Evolutionary conservation across 1,284 basidiomycete genomes (phyloP), one percentile per base, ranked within the genome.

Genomic region (Cutaneotrichosporon mucoides): DNA sequence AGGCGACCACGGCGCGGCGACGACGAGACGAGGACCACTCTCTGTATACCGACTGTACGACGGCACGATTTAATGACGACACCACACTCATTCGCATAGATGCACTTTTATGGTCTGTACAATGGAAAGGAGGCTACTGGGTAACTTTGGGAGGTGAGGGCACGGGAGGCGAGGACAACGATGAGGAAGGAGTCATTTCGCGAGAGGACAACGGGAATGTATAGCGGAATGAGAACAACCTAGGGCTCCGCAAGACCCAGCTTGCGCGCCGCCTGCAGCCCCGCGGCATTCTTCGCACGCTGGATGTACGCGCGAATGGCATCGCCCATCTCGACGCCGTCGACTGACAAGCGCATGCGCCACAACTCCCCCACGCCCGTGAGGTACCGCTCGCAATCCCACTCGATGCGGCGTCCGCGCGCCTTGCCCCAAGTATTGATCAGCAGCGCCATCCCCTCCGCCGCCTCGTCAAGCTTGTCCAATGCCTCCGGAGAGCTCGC

Each of bases 271-370:
- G 67, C 73, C 51, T 71, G 65, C 68, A 65, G 69, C 7, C 64
- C 70, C 11, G 70, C 69, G 8, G 69, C 71, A 55, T 74, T 69
- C 63, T 67, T 70, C 47, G 73, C 73, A 5, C 53, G 48, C 57
- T 65, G 66, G 55, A 64, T 64, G 54, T 47, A 61, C 15, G 66
- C 61, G 48, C 73, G 68, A n/a, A 67, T 67, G 15, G 67, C 72
- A 43, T 70, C 66, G 4, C 69, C 71, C 41, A 73, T 55, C 50
- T 69, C 67, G n/a, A 69, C 64, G 45, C 70, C 72, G 60, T 73
- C 71, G 15, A 75, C 62, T 15, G 56, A 37, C 42, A 63, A 66
- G 46, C 57, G 64, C 6, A 71, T 57, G 57, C 59, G 61, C 67
- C 70, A 73, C 33, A 73, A 53, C 1, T 59, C 55, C 6, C 73